Conservation (phyloP, 2,329 filamentous ascomycete genomes). For the Colletotrichum lupini region DNA sequence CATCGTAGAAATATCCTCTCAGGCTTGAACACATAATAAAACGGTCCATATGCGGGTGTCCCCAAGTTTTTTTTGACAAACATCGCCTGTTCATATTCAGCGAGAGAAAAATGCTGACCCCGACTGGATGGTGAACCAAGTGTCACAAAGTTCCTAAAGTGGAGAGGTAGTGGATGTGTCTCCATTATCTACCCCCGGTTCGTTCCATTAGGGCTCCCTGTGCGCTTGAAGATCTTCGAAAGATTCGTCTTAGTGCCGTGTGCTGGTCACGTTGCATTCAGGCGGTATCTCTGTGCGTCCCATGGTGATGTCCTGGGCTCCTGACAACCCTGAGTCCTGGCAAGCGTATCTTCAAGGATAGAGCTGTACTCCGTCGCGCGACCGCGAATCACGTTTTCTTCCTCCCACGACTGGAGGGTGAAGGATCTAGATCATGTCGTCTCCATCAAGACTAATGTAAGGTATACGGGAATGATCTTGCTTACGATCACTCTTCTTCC, state of each 20-base stretch:
- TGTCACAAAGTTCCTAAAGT: neutral
- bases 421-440: neutral
- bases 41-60: too few relatives aligned
- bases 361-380: neutral
- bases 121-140: neutral
- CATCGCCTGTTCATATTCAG: neutral
- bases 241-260: constrained; percentile 7
- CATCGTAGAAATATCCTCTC: too few relatives aligned
- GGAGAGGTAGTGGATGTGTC: constrained; percentile 6
- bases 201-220: neutral
- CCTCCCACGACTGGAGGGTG: neutral
- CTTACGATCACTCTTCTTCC: too few relatives aligned
- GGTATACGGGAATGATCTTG: too few relatives aligned
- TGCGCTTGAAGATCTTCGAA: constrained; percentile 6
- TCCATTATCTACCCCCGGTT: constrained; percentile 4
- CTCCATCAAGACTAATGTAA: neutral
- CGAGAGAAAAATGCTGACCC: neutral
- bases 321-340: neutral
- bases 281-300: neutral
- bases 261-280: neutral
- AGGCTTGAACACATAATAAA: too few relatives aligned
- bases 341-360: neutral
- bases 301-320: neutral
- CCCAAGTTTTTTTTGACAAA: too few relatives aligned
- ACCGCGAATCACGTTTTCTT: neutral